These are phyloP conservation scores for Penicillium paxilli DNA, from an alignment of 495 filamentous ascomycete species.

Conservation along the genomic window DNA sequence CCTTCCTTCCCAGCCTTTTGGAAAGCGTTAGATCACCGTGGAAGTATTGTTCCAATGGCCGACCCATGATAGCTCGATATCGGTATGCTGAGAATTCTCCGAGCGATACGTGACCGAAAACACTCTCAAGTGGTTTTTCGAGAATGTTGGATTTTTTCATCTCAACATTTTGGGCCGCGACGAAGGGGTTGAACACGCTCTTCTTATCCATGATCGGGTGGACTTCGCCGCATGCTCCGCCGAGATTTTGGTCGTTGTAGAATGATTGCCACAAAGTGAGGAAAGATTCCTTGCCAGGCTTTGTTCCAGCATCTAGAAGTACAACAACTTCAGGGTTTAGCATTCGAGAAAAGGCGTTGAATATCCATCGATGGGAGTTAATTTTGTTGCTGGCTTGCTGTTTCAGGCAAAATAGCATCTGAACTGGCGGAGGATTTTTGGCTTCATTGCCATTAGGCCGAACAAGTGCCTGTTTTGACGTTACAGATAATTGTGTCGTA, in stretches of 20 bases:
- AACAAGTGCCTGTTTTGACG: conserved; percentile 12
- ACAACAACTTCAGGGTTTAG: conserved; percentile 95
- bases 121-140: conserved; percentile 93
- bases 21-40: conserved; percentile 97
- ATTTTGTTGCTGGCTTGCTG: conserved; percentile 68
- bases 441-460: conserved; percentile 13
- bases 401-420: conserved; percentile 54
- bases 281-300: conserved; percentile 85
- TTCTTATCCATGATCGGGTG: conserved; percentile 92
- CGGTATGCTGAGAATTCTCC: conserved; percentile 98
- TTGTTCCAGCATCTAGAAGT: conserved; percentile 92
- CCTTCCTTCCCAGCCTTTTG: conserved; percentile 90
- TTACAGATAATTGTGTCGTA: conserved; percentile 19
- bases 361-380: conserved; percentile 97
- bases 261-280: conserved; percentile 94
- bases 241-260: conserved; percentile 97
- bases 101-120: conserved; percentile 95
- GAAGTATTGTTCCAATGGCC: conserved; percentile 96
- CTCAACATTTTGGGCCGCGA: conserved; percentile 97
- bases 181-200: conserved; percentile 89
- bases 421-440: conserved; percentile 52
- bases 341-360: conserved; percentile 94
- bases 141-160: conserved; percentile 99
- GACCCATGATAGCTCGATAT: conserved; percentile 95
- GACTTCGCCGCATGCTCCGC: conserved; percentile 97